Evolutionary conservation across 1,284 basidiomycete species (phyloP).

Genomic region (Cutaneotrichosporon sp.): DNA sequence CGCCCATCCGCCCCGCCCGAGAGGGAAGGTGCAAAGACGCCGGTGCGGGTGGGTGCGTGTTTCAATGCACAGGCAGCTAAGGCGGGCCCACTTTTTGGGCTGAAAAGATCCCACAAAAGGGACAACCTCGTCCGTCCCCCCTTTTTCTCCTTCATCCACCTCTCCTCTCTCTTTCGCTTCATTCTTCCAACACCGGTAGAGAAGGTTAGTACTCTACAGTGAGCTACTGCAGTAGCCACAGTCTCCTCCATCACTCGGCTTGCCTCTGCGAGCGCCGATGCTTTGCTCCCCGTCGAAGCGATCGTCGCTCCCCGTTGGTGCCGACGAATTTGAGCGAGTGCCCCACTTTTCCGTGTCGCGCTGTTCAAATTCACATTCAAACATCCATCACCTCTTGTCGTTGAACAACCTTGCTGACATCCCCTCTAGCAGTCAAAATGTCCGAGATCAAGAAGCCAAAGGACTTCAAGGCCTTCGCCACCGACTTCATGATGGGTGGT

Average conservation of each 20-base stretch:
- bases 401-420: not conserved
- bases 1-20: too few species aligned
- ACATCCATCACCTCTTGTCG: not conserved
- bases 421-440: constrained; percentile 25
- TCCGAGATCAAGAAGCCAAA: constrained; percentile 47
- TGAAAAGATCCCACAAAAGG: too few species aligned
- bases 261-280: too few species aligned
- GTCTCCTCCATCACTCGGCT: constrained; percentile 2
- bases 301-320: not conserved
- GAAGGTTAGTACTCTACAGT: constrained; percentile 11
- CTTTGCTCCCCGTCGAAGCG: not conserved
- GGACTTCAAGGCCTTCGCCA: constrained; percentile 48
- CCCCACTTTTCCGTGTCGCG: not conserved
- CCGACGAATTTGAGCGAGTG: not conserved
- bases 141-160: constrained; percentile 16
- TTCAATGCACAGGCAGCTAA: too few species aligned
- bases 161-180: constrained; percentile 18
- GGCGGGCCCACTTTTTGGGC: too few species aligned
- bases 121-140: not conserved
- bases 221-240: not conserved
- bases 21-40: too few species aligned
- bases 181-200: constrained; percentile 8
- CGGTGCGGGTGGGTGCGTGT: too few species aligned
- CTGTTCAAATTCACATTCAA: not conserved
- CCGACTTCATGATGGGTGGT: constrained; percentile 50